Base-by-base conservation (phyloP, 139 green algal species). In the Closterium sp. region DNA sequence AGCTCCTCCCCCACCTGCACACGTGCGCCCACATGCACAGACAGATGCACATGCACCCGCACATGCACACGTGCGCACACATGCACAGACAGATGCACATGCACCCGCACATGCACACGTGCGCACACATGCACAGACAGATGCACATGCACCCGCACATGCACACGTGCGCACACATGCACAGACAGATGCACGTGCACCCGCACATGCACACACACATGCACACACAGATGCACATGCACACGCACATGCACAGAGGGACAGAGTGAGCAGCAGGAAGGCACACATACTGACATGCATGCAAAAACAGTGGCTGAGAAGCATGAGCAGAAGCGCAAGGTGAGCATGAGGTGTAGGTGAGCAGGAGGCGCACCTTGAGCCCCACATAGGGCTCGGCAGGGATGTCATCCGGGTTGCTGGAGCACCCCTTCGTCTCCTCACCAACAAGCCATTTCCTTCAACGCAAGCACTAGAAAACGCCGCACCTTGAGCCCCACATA, bases 1-100 rank as follows among this genome's bases (percentile, higher is more conserved):
- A 93, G 88, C 84, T 34, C 31, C 86, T 88, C 90, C 12, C 90
- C 90, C 83, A 86, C 83, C n/a, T 86, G 83, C 64, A 83, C 64
- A 83, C 64, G 16, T 86, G 30, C 83, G 4, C 28, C 25, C 28
- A 87, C 84, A 87, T 7, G 31, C 30, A 87, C 32, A 69, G 1
- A 12, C 33, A 31, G 12, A 87, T 87, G n/a, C 84, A 23, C 31
- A 33, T 23, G 31, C 84, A 30, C 84, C 23, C 84, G 84, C 84
- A 30, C 16, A 87, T 23, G 84, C 23, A 87, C 84, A 87, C 84
- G 84, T 23, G 31, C 84, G 31, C 84, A 23, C 84, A 87, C 84
- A 23, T 23, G 84, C 84, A 87, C 84, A 23, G 16, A 23, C 84
- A 87, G 16, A 23, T 23, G 84, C 84, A 87, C 84, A 23, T 23